A percentile compares a stretch with the other conserved stretches of the same genome.
Conservation (phyloP, 2,329 filamentous ascomycete genomes). For the Neonectria neomacrospora region DNA sequence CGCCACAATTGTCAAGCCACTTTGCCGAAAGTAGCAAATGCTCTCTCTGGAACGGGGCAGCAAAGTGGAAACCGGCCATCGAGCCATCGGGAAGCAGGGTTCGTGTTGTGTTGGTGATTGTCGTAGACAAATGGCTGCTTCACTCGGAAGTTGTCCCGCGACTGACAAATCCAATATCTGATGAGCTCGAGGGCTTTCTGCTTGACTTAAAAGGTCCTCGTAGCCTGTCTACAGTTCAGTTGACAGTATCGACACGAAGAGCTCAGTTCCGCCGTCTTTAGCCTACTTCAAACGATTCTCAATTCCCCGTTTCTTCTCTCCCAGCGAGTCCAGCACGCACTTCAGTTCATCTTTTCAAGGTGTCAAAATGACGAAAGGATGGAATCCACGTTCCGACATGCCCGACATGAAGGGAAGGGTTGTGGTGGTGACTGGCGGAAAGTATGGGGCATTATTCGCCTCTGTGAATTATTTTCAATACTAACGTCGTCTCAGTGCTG, state of each 20-base stretch:
- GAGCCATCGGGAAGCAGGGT: not conserved
- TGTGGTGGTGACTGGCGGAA: conserved; percentile 42
- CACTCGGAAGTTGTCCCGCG: not conserved
- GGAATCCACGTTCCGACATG: conserved; percentile 31
- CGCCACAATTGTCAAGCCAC: conserved; percentile 1
- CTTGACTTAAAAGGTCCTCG: not conserved
- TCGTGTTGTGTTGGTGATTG: not conserved
- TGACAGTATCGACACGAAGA: not conserved
- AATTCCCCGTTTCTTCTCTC: too few relatives aligned
- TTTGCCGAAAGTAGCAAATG: conserved; percentile 4
- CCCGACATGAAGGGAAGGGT: conserved; percentile 41
- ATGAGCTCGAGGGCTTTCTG: too few relatives aligned
- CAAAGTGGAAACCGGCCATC: not conserved
- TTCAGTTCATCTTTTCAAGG: too few relatives aligned
- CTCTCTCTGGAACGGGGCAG: not conserved
- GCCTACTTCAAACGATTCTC: not conserved
- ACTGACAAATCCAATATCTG: not conserved
- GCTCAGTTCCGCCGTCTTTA: not conserved
- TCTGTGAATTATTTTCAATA: not conserved
- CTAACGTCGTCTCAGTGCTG: conserved; percentile 27
- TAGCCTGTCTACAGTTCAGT: not conserved
- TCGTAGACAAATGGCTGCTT: not conserved
- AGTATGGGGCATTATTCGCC: conserved; percentile 26
- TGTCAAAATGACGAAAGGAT: conserved; percentile 16
- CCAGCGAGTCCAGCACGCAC: too few relatives aligned